Conservation (phyloP, 768 basidiomycete genomes). For the Leccinum rimulosum region DNA sequence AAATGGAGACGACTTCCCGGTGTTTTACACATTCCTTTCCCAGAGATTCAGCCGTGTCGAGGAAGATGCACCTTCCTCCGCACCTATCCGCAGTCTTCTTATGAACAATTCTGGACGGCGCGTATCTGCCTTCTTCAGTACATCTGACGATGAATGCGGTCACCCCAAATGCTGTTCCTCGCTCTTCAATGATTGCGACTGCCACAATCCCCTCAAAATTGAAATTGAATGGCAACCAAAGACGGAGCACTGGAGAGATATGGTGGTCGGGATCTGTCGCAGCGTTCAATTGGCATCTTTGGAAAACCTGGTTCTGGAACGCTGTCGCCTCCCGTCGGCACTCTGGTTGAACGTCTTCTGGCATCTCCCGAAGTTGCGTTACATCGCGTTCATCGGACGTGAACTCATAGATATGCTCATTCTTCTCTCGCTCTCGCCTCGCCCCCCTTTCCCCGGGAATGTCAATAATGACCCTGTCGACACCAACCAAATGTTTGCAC, state of each 20-base stretch:
- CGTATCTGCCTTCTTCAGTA: neutral
- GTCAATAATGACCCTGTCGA: neutral
- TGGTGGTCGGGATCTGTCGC: neutral
- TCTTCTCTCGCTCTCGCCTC: neutral
- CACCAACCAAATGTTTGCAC: neutral
- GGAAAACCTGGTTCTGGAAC: neutral
- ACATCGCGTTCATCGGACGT: neutral
- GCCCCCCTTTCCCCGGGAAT: neutral
- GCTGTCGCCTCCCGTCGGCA: neutral
- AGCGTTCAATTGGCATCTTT: neutral
- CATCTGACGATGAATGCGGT: neutral
- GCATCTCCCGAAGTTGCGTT: too few species aligned
- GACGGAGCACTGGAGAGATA: too few species aligned
- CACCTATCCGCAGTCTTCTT: neutral
- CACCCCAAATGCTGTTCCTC: neutral
- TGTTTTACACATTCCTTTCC: neutral
- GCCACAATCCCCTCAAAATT: neutral
- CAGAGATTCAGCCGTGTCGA: neutral
- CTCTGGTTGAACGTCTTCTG: too few species aligned
- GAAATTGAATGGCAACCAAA: neutral
- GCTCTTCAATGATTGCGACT: neutral
- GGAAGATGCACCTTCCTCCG: neutral
- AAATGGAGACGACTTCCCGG: neutral
- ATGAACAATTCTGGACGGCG: neutral
- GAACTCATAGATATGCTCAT: neutral